These are phyloP conservation scores for Emericellopsis terricola DNA, from an alignment of 495 filamentous ascomycete species.

Conservation along the genomic window DNA sequence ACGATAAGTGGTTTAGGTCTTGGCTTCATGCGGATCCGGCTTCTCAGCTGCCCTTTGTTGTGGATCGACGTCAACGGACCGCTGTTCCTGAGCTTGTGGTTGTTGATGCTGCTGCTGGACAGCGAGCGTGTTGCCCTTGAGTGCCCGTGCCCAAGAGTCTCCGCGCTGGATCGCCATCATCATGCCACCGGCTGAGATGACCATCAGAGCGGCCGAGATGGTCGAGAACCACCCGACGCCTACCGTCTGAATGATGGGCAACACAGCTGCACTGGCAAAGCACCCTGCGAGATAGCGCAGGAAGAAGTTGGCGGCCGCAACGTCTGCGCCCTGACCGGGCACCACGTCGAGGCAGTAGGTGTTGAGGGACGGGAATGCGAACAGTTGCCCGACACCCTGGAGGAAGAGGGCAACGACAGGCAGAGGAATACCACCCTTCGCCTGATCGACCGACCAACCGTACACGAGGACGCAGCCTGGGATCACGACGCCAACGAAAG, in stretches of 20 bases:
- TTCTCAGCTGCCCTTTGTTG: too few relatives aligned
- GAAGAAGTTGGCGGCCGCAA: constrained; percentile 59
- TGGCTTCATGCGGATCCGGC: too few relatives aligned
- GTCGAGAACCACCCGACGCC: constrained; percentile 51
- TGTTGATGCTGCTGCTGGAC: too few relatives aligned
- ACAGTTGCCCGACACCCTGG: constrained; percentile 53
- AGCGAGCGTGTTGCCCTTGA: too few relatives aligned
- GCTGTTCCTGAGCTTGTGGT: too few relatives aligned
- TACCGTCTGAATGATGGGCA: constrained; percentile 46
- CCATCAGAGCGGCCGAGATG: constrained; percentile 36
- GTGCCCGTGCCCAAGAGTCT: constrained; percentile 34
- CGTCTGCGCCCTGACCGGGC: constrained; percentile 43
- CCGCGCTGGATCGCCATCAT: constrained; percentile 34
- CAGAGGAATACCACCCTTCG: constrained; percentile 45
- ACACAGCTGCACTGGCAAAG: constrained; percentile 41
- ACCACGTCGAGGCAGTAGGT: constrained; percentile 66
- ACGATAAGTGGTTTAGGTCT: too few relatives aligned
- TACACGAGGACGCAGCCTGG: constrained; percentile 52
- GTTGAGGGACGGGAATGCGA: constrained; percentile 55
- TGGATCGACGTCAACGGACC: too few relatives aligned
- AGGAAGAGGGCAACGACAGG: constrained; percentile 53
- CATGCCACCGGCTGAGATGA: constrained; percentile 24
- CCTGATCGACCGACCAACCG: constrained; percentile 53
- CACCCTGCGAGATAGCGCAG: constrained; percentile 52
- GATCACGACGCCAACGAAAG: constrained; percentile 40